Evolutionary conservation across 768 basidiomycete species (phyloP).

Genomic region (Suillus tomentosus): DNA sequence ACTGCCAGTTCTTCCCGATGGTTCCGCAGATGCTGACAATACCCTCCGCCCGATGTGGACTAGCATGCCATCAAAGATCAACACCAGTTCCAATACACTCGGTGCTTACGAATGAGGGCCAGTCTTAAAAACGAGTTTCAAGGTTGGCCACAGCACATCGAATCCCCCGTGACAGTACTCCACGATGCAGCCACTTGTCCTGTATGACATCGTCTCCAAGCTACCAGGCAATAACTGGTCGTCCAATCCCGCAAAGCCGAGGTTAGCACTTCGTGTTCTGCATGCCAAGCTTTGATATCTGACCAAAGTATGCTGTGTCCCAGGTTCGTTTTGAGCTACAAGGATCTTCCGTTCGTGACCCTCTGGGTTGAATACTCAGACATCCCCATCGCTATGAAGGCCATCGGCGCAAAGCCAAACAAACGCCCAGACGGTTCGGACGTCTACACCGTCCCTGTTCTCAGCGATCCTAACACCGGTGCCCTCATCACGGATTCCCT

Average conservation of each 20-base stretch:
- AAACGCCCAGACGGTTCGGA: conserved; percentile 22
- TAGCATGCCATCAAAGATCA: neutral
- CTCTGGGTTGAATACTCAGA: conserved; percentile 39
- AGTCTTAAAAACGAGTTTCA: neutral
- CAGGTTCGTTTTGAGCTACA: conserved; percentile 36
- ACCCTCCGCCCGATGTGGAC: neutral
- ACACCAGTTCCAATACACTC: neutral
- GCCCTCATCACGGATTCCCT: conserved; percentile 34
- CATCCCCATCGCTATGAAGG: conserved; percentile 27
- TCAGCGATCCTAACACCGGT: conserved; percentile 34
- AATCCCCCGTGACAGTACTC: neutral
- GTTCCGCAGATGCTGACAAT: neutral
- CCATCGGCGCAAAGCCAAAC: conserved; percentile 29
- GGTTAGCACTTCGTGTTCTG: conserved; percentile 23
- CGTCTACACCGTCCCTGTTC: conserved; percentile 36
- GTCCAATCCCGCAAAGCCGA: conserved; percentile 40
- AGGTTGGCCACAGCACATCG: neutral
- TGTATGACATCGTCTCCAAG: conserved; percentile 40
- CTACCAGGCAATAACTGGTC: conserved; percentile 35
- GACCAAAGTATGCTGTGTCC: neutral
- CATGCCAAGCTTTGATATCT: neutral
- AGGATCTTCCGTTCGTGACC: conserved; percentile 36
- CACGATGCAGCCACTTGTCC: conserved; percentile 30
- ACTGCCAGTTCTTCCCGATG: neutral
- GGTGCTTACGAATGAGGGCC: neutral